phyloP scores from a whole-genome alignment of 2,329 filamentous ascomycete species.

The Microdochium bolleyi region DNA sequence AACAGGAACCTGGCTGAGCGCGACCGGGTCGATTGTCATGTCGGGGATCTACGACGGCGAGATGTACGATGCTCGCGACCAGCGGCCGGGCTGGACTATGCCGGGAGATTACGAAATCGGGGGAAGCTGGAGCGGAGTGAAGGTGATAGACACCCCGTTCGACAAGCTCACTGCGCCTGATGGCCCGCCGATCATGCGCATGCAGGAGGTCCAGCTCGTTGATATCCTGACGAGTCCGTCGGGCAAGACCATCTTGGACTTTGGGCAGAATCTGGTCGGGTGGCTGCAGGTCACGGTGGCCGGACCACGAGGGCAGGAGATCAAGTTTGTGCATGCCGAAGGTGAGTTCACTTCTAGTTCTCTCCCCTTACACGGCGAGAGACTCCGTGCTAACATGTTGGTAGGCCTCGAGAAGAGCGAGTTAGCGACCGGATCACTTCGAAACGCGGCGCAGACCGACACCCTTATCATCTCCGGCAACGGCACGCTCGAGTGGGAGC shows the following conservation, averaged over 20 bases:
- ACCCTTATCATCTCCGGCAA: neutral
- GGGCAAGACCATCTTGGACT: slow-evolving; percentile 40
- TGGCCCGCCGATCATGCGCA: slow-evolving; percentile 20
- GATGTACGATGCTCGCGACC: slow-evolving; percentile 17
- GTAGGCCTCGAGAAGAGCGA: slow-evolving; percentile 39
- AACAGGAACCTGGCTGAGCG: slow-evolving; percentile 19
- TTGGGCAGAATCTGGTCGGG: slow-evolving; percentile 40
- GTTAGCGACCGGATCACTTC: slow-evolving; percentile 21
- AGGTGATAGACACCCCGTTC: neutral
- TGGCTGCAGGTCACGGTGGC: slow-evolving; percentile 24
- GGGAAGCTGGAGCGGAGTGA: slow-evolving; percentile 6
- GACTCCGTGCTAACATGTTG: neutral
- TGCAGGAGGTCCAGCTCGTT: slow-evolving; percentile 11
- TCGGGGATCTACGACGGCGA: slow-evolving; percentile 21
- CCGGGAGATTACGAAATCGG: neutral
- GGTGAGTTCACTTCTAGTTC: neutral
- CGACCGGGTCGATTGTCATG: slow-evolving; percentile 7
- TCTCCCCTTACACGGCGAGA: too few relatives aligned
- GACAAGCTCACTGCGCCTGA: slow-evolving; percentile 19
- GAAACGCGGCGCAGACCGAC: slow-evolving; percentile 7
- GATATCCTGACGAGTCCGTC: slow-evolving; percentile 19
- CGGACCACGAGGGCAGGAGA: slow-evolving; percentile 23
- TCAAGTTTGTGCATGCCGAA: slow-evolving; percentile 43
- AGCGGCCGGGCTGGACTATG: slow-evolving; percentile 10
- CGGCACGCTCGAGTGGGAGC: slow-evolving; percentile 23